phyloP scores from a whole-genome alignment of 2,329 filamentous ascomycete species.

The Fusarium xyrophilum region DNA sequence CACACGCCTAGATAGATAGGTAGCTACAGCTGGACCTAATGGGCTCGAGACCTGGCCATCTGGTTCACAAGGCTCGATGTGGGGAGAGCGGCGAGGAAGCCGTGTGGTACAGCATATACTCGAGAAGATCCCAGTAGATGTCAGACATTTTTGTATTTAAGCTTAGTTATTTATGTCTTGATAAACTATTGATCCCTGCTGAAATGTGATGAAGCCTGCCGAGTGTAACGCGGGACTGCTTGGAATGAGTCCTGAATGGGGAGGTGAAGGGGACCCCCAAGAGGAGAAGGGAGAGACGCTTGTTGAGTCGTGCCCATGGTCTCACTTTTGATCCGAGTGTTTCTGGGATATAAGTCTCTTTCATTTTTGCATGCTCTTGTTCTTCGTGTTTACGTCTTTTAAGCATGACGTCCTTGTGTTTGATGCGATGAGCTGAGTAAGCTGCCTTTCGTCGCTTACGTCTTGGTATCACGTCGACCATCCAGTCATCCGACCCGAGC shows the following conservation, averaged over 20 bases:
- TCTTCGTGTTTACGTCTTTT: accelerated
- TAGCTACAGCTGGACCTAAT: not conserved
- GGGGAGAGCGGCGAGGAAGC: not conserved
- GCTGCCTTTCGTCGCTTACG: not conserved
- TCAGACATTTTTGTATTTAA: not conserved
- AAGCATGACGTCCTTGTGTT: not conserved
- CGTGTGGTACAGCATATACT: not conserved
- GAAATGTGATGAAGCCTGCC: not conserved
- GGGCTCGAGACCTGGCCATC: not conserved
- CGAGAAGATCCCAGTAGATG: not conserved
- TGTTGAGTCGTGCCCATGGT: not conserved
- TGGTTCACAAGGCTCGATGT: not conserved
- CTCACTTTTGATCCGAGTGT: accelerated
- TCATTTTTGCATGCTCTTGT: not conserved
- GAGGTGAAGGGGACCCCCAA: not conserved
- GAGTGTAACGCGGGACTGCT: not conserved
- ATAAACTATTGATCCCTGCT: not conserved
- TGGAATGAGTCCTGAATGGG: not conserved
- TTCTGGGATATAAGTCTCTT: no score
- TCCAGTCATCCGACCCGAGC: no score
- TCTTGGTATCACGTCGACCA: not conserved
- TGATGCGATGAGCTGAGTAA: not conserved
- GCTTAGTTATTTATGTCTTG: not conserved
- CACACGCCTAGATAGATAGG: not conserved
- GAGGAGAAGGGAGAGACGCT: no score